Conservation (phyloP, 2,329 filamentous ascomycete genomes). For the Aspergillus brunneoviolaceus region DNA sequence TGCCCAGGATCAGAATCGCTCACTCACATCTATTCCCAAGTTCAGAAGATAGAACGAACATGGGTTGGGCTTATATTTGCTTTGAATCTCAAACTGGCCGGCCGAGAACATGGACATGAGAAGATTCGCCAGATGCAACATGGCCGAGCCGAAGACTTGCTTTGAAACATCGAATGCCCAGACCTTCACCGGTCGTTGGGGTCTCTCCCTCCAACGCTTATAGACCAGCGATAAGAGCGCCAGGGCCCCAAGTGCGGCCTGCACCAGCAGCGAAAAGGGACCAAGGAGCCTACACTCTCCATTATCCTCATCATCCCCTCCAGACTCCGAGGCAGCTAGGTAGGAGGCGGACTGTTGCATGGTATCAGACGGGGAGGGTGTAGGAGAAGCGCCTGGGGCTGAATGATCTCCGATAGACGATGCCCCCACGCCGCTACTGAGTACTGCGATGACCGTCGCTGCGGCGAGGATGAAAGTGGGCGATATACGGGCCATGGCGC, state of each 20-base stretch:
- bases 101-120: conserved; percentile 96
- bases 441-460: conserved; percentile 8
- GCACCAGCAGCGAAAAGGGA: conserved; percentile 85
- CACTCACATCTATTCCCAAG: conserved; percentile 84
- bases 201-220: conserved; percentile 89
- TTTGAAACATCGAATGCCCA: conserved; percentile 98
- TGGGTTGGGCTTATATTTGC: conserved; percentile 73
- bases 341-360: conserved; percentile 21
- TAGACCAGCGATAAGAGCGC: conserved; percentile 84
- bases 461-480: conserved; percentile 1
- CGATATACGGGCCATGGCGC: conserved; percentile 10
- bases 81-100: conserved; percentile 63
- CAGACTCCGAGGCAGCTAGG: conserved; percentile 23
- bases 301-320: conserved; percentile 49
- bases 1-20: conserved; percentile 23
- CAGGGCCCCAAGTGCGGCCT: conserved; percentile 78
- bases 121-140: conserved; percentile 89
- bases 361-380: conserved; percentile 22
- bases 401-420: conserved; percentile 14
- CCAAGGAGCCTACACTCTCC: conserved; percentile 87
- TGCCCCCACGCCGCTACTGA: conserved; percentile 13
- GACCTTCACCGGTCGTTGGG: conserved; percentile 88
- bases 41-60: conserved; percentile 97
- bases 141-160: conserved; percentile 88
- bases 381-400: conserved; percentile 16